phyloP scores from a whole-genome alignment of 2,329 filamentous ascomycete species.

The Microsporum ferrugineum region DNA sequence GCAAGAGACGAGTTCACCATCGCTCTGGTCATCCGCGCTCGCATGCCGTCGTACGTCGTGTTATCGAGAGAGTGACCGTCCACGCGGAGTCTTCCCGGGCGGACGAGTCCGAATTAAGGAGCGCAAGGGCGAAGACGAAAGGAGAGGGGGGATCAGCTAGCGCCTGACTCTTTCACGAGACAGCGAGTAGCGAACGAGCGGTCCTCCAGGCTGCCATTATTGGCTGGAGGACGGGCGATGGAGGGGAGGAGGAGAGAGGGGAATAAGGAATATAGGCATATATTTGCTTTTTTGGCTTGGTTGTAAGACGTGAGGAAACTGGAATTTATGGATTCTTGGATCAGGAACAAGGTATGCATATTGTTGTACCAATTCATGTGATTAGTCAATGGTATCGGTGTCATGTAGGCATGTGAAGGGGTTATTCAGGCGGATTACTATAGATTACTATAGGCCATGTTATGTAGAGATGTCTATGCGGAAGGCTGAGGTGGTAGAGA shows the following conservation, averaged over 20 bases:
- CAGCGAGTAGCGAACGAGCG: conserved; percentile 1
- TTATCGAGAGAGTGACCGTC: background rate
- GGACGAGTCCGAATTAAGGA: background rate
- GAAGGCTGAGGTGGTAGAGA: background rate
- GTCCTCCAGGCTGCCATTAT: background rate
- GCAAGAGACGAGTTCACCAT: background rate
- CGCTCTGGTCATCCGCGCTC: background rate
- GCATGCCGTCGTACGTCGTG: background rate
- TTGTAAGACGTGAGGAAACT: background rate
- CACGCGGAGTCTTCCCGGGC: background rate
- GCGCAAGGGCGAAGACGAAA: background rate
- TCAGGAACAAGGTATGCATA: conserved; percentile 1
- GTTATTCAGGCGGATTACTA: background rate
- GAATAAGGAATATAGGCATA: background rate
- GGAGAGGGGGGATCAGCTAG: background rate
- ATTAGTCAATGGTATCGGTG: conserved; percentile 1
- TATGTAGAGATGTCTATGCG: background rate
- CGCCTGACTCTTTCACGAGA: conserved; percentile 4
- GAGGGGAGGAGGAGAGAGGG: background rate
- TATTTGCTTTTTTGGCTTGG: background rate
- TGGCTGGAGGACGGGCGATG: background rate
- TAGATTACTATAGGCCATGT: background rate
- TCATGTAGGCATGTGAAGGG: background rate
- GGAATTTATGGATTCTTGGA: background rate
- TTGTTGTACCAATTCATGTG: background rate